Conservation (phyloP, 306 rosid species). For the Fragaria ananassa region DNA sequence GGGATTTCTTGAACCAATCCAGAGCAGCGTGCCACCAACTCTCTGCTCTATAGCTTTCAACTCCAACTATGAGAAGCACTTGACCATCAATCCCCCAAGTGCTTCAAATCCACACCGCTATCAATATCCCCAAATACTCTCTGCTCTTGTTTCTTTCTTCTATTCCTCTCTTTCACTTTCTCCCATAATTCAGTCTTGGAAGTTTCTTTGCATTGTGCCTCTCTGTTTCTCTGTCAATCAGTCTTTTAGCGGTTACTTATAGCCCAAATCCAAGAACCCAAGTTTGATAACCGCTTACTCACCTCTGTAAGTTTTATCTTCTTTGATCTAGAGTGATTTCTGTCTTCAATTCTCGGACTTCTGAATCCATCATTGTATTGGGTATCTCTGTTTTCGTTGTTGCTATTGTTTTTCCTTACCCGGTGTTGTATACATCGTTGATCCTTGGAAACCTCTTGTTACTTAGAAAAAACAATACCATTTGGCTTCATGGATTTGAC, state of each 20-base stretch:
- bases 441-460: background rate
- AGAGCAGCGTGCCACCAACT: slow-evolving; percentile 50
- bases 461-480: background rate
- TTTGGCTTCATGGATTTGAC: background rate
- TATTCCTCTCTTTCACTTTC: slow-evolving; percentile 21
- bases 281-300: slow-evolving; percentile 26
- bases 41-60: slow-evolving; percentile 50
- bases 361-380: slow-evolving; percentile 19
- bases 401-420: slow-evolving; percentile 13
- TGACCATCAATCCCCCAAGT: slow-evolving; percentile 26
- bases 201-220: slow-evolving; percentile 8
- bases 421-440: slow-evolving; percentile 16
- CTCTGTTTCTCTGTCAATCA: slow-evolving; percentile 11
- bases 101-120: slow-evolving; percentile 49
- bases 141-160: background rate
- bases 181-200: slow-evolving; percentile 30
- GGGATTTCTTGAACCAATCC: slow-evolving; percentile 41
- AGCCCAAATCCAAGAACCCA: slow-evolving; percentile 21
- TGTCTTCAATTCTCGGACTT: slow-evolving; percentile 23
- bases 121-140: slow-evolving; percentile 25
- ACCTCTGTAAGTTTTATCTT: slow-evolving; percentile 21
- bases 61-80: slow-evolving; percentile 21
- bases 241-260: slow-evolving; percentile 2
- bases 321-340: slow-evolving; percentile 15
- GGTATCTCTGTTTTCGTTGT: slow-evolving; percentile 27